Base-by-base conservation (phyloP, 495 filamentous ascomycete genomes). In the Lophium mytilinum region DNA sequence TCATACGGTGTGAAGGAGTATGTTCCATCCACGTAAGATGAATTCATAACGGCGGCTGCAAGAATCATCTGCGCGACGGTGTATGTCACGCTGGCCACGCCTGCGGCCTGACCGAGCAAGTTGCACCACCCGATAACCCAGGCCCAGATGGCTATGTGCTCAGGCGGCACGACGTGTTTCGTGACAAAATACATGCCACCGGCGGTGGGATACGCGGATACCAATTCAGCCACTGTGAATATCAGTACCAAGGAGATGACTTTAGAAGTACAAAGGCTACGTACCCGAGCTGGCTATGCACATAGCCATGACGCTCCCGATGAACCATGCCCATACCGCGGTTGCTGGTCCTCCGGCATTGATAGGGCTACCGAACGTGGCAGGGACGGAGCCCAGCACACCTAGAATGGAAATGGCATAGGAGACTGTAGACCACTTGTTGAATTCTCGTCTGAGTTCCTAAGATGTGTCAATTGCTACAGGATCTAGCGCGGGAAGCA, bases 361-460 rank as follows among this genome's bases (percentile, higher is more conserved):
- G 37, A 87, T 70, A 1, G 84, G 83, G 45, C 74, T 75, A 18
- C 79, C 78, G 50, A 86, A 84, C 7, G 84, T 87, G 15, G 84
- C 84, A 10, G 84, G 84, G 1, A 86, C 82, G 0, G 83, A 86
- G 14, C 84, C 84, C 0, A 88, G 69, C 1, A 88, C 83, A 9
- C 84, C 84, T 1, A 87, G 68, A 55, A 88, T 84, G 24, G 83
- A 86, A 67, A 88, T 85, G 41, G 84, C 84, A 71, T 87, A 88
- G 9, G 84, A 88, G 8, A 87, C 73, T 1, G 84, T 88, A 4
- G 84, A 87, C 82, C 82, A 87, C 76, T 81, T 85, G 5, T 79
- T 85, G 63, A 88, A 87, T 51, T 88, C 81, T 40, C 84, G 76
- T 53, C 73, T 71, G 6, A 88, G 57, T 67, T 86, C 84, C 84